Conservation (phyloP, 225 moss, liverwort and hornwort genomes). For the Pseudisothecium myosuroides region DNA sequence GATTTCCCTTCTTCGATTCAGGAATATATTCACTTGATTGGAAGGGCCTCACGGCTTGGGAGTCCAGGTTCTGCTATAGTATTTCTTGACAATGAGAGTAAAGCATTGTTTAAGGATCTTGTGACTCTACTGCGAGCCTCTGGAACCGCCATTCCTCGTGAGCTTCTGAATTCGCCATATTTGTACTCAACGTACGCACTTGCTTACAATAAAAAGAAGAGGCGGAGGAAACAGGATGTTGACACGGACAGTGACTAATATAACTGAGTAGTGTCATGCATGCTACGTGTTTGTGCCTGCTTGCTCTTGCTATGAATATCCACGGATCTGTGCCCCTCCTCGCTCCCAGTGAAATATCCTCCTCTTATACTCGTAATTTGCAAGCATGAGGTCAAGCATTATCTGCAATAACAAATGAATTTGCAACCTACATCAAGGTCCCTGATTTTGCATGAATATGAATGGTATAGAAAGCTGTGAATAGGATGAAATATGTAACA, state of each 20-base stretch:
- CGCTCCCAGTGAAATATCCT: neutral
- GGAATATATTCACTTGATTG: conserved; percentile 93
- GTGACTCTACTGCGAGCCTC: conserved; percentile 46
- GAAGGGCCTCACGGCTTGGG: conserved; percentile 81
- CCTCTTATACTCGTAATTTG: neutral
- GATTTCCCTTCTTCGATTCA: conserved; percentile 71
- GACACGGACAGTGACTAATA: conserved; percentile 25
- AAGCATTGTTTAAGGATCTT: conserved; percentile 65
- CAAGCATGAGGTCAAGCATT: neutral
- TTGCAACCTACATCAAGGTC: neutral
- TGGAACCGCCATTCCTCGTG: conserved; percentile 55
- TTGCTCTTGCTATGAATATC: neutral
- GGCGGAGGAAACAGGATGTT: conserved; percentile 20
- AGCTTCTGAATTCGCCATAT: conserved; percentile 80
- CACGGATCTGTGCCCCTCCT: neutral
- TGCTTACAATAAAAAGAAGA: conserved; percentile 71
- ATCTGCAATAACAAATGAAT: neutral
- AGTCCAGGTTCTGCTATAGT: conserved; percentile 78
- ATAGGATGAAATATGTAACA: neutral
- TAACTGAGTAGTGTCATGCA: neutral
- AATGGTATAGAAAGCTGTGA: neutral
- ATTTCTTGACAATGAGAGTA: conserved; percentile 78
- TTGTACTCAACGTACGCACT: conserved; percentile 63
- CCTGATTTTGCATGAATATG: neutral
- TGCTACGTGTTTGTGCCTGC: neutral